phyloP scores from a whole-genome alignment of 148 eudicot genomes.

The Cornus controversa region DNA sequence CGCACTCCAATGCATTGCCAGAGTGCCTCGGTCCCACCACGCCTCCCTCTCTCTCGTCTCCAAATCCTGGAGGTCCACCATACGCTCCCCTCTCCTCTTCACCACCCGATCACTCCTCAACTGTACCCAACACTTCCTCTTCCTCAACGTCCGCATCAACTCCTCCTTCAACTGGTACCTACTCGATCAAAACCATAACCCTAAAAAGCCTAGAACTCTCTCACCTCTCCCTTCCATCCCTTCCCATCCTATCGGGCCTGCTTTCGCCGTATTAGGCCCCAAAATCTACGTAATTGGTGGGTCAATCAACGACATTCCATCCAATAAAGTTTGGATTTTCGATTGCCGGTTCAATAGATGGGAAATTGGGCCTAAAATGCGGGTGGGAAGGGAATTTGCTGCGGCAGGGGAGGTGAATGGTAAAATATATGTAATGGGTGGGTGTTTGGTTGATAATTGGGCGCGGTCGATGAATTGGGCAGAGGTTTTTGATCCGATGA shows the following conservation, averaged over 20 bases:
- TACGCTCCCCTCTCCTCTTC: slow-evolving; percentile 57
- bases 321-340: slow-evolving; percentile 50
- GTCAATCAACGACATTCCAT: slow-evolving; percentile 48
- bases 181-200: slow-evolving; percentile 28
- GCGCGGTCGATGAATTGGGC: slow-evolving; percentile 70
- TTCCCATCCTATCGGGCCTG: slow-evolving; percentile 51
- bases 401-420: slow-evolving; percentile 71
- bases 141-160: slow-evolving; percentile 59
- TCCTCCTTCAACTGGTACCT: slow-evolving; percentile 62
- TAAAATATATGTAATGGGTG: slow-evolving; percentile 81
- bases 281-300: slow-evolving; percentile 81
- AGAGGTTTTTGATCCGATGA: slow-evolving; percentile 71
- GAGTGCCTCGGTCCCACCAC: slow-evolving; percentile 57
- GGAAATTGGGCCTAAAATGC: slow-evolving; percentile 78
- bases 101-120: slow-evolving; percentile 54
- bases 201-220: slow-evolving; percentile 13
- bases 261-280: slow-evolving; percentile 42
- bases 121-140: slow-evolving; percentile 49
- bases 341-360: slow-evolving; percentile 63
- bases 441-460: slow-evolving; percentile 81
- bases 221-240: slow-evolving; percentile 46
- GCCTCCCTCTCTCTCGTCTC: slow-evolving; percentile 63
- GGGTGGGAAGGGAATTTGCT: slow-evolving; percentile 74
- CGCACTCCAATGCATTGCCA: slow-evolving; percentile 67
- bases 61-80: slow-evolving; percentile 55